Conservation (phyloP, 176 grass and related monocot genomes). For the Bothriochloa decipiens region DNA sequence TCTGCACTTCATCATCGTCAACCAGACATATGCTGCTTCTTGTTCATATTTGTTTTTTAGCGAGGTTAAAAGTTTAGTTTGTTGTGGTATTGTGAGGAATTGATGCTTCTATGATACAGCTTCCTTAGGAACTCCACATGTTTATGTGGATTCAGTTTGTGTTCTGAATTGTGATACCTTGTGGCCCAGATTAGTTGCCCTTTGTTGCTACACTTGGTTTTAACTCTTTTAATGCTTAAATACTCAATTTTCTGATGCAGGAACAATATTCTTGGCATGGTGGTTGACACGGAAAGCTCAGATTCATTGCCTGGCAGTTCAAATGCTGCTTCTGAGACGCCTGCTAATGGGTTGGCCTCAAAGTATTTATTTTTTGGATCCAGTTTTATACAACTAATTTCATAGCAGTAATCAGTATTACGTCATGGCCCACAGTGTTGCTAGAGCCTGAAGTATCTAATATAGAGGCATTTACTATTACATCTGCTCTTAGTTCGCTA, state of each 20-base stretch:
- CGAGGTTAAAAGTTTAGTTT: neutral
- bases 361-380: slow-evolving; percentile 9
- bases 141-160: slow-evolving; percentile 9
- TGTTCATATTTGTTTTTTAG: neutral
- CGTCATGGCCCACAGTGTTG: neutral
- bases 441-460: neutral
- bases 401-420: neutral
- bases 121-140: neutral
- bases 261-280: slow-evolving; percentile 49
- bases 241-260: slow-evolving; percentile 22
- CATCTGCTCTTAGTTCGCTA: slow-evolving; percentile 5
- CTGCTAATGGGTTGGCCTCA: slow-evolving; percentile 41
- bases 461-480: slow-evolving; percentile 11
- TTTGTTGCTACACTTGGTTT: slow-evolving; percentile 21
- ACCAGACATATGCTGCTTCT: neutral
- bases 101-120: neutral
- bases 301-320: slow-evolving; percentile 45
- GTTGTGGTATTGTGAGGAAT: neutral
- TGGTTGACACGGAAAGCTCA: slow-evolving; percentile 48
- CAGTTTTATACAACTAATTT: slow-evolving; percentile 9
- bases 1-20: neutral
- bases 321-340: slow-evolving; percentile 30
- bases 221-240: neutral
- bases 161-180: neutral
- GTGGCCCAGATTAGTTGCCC: neutral